Evolutionary conservation across 176 grass and related monocot genomes (phyloP).

Genomic region (Melocanna baccifera): DNA sequence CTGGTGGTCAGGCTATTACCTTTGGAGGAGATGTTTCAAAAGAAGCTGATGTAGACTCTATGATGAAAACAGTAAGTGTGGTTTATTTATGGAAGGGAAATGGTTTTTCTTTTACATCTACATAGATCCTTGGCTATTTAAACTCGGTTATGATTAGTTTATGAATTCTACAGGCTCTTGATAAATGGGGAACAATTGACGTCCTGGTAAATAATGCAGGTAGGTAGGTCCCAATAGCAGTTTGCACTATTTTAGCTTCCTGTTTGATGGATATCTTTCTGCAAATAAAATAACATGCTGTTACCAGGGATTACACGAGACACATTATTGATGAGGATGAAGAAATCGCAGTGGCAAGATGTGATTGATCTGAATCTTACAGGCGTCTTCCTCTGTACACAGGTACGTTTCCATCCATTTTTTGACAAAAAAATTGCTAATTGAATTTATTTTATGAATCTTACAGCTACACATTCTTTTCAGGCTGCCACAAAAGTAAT

Average conservation of each 20-base stretch:
- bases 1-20: constrained; percentile 85
- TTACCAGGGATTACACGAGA: constrained; percentile 88
- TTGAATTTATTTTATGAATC: constrained; percentile 26
- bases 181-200: constrained; percentile 92
- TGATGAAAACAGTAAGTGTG: constrained; percentile 87
- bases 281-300: constrained; percentile 12
- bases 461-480: constrained; percentile 31
- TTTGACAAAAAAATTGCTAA: not conserved
- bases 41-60: constrained; percentile 93
- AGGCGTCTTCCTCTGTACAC: constrained; percentile 92
- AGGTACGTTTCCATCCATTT: constrained; percentile 41
- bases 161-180: constrained; percentile 59
- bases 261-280: constrained; percentile 5
- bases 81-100: constrained; percentile 29
- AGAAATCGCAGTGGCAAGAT: constrained; percentile 98
- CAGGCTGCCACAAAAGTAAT: constrained; percentile 97
- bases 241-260: constrained; percentile 4
- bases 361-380: constrained; percentile 98
- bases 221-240: constrained; percentile 46
- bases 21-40: constrained; percentile 96
- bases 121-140: not conserved
- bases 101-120: not conserved
- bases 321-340: constrained; percentile 98
- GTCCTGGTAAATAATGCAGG: constrained; percentile 98
- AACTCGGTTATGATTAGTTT: constrained; percentile 15